Percentiles rank a stretch among this genome's conserved stretches.
Conservation (phyloP, 768 basidiomycete species). For the Lyophyllum shimeji region DNA sequence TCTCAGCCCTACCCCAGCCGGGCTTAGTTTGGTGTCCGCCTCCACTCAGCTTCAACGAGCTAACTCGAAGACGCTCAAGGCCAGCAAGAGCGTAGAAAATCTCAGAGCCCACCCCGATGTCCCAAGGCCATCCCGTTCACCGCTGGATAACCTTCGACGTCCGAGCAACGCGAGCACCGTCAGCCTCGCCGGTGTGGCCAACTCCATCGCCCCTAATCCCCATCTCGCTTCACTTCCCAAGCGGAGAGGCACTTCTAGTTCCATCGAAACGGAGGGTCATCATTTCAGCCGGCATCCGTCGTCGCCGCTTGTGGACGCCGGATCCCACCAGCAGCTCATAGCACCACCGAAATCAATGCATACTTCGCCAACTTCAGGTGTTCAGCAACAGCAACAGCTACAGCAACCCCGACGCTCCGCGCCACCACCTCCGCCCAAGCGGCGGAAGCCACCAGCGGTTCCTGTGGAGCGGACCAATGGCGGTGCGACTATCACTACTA, state of each 20-base stretch:
- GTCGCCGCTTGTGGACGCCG: slow-evolving; percentile 9
- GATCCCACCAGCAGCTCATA: slow-evolving; percentile 16
- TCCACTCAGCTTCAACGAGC: slow-evolving; percentile 35
- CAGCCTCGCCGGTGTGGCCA: slow-evolving; percentile 27
- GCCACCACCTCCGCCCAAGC: slow-evolving; percentile 66
- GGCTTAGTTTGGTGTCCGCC: slow-evolving; percentile 25
- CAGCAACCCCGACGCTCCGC: slow-evolving; percentile 45
- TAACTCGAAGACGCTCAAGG: slow-evolving; percentile 49
- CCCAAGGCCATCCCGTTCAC: slow-evolving; percentile 29
- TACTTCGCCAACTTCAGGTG: not conserved
- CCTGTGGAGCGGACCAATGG: slow-evolving; percentile 50
- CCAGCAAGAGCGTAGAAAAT: slow-evolving; percentile 68
- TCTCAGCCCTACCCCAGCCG: slow-evolving; percentile 30
- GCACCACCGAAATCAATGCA: slow-evolving; percentile 6
- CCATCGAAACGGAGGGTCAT: slow-evolving; percentile 23
- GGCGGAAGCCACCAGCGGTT: slow-evolving; percentile 72
- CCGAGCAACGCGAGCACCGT: slow-evolving; percentile 40
- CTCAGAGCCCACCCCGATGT: slow-evolving; percentile 33
- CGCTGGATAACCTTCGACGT: slow-evolving; percentile 33
- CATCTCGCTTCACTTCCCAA: slow-evolving; percentile 13
- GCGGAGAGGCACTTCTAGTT: slow-evolving; percentile 25
- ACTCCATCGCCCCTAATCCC: slow-evolving; percentile 8
- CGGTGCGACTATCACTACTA: slow-evolving; percentile 61
- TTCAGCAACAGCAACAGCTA: slow-evolving; percentile 18
- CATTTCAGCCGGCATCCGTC: slow-evolving; percentile 12